Conservation (phyloP, 148 eudicot genomes). For the Chenopodium album region DNA sequence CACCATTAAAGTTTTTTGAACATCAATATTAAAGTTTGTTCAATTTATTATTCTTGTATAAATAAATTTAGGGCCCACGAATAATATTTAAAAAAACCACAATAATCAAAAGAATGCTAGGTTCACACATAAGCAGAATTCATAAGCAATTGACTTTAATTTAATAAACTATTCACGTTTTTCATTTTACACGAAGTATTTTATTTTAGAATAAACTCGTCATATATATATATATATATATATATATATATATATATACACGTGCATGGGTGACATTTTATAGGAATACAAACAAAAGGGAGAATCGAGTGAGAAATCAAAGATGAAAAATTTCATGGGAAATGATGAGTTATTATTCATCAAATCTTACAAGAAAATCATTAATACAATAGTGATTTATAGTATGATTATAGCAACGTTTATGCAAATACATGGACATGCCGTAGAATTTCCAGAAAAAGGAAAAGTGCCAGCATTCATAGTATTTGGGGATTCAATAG, state of each 20-base stretch:
- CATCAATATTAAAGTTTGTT: no score
- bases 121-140: no score
- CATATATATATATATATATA: not conserved
- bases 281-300: not conserved
- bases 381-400: not conserved
- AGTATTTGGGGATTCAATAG: slow-evolving; percentile 80
- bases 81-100: no score
- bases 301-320: not conserved
- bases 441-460: slow-evolving; percentile 1
- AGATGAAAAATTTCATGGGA: not conserved
- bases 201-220: not conserved
- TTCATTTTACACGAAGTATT: no score
- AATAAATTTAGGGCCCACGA: no score
- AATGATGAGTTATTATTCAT: not conserved
- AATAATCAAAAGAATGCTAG: no score
- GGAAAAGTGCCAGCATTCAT: slow-evolving; percentile 50
- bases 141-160: not conserved
- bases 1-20: no score
- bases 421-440: slow-evolving; percentile 2
- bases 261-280: not conserved
- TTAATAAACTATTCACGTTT: not conserved
- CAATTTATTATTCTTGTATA: no score
- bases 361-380: not conserved
- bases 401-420: not conserved
- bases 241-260: not conserved